Base-by-base conservation (phyloP, 2,329 filamentous ascomycete species). In the Aspergillus arachidicola region DNA sequence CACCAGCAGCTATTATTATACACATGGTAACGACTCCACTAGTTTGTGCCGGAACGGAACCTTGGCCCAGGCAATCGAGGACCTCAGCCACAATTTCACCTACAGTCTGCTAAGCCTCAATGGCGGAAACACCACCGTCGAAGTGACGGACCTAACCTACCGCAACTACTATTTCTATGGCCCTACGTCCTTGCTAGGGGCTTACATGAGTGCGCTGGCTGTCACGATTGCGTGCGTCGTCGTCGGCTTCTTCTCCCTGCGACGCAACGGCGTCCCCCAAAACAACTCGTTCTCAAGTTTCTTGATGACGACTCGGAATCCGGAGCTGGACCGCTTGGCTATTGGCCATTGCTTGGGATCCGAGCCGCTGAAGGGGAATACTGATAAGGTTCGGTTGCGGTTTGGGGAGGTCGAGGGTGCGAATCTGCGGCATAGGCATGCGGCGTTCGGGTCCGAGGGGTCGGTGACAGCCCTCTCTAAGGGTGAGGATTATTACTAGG, bases 41-140 rank as follows among this genome's bases (percentile, higher is more conserved):
- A 36, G n/a, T 36, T 41, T 38, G 16, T 65, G 63, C 23, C 57
- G 60, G 23, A 65, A 65, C 32, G 34, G 50, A 45, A 65, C 60
- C 7, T 54, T 65, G 14, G 60, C 56, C 23, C 51, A 36, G 30
- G 63, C 63, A 12, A 56, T 65, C 26, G 57, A 65, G 28, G 63
- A 65, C 45, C 63, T 65, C 57, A 53, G 48, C 11, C 63, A 59
- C 34, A 65, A 65, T 51, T 65, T 65, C 45, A 63, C 63, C 57
- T 63, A 65, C 38, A 63, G 60, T 36, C 60, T 65, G 1, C 63
- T 62, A 21, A 65, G 60, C 34, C 63, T 63, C 12, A 62, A 65
- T 23, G 51, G 30, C 36, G 60, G 38, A n/a, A 62, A 60, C 28
- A 41, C 57, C 34, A 65, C 30, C 23, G 36, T 41, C 14, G 2